Evolutionary conservation across 2,329 filamentous ascomycete species (phyloP), one percentile per base, ranked within the genome.

Genomic region (Exophiala viscosa): DNA sequence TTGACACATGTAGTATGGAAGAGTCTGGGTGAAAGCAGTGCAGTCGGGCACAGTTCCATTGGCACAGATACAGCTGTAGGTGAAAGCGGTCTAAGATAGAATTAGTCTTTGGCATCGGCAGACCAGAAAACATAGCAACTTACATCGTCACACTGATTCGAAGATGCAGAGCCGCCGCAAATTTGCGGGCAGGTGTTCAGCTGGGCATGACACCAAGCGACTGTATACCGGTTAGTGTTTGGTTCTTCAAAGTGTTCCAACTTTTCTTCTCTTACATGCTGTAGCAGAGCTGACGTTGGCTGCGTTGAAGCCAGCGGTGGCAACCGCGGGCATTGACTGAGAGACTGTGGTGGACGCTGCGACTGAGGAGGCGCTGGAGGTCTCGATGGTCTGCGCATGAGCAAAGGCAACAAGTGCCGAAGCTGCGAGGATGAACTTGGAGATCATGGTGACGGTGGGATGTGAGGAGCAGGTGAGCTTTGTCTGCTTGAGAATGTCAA

Each of bases 1-100:
- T 62, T 76, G 64, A 72, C 83, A 86, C 67, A 82, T 75, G 67
- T 74, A 83, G 69, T 74, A 81, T 38, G 82, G 82, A 44, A 87
- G 70, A 18, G 81, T 82, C 67, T 80, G 70, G 48, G 69, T 61
- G 70, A 84, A 87, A 61, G 73, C 70, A 55, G 71, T 66, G 61
- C 84, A 74, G 64, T 83, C 76, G 60, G 81, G 81, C 6, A 67
- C 65, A 38, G 73, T 76, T 59, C 76, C 77, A 66, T 83, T 78
- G 58, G 64, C 58, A 73, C 84, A 87, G 45, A 72, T 70, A 70
- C 84, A 87, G 52, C 64, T 73, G 72, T 74, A 86, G 32, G 67
- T 67, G 54, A 86, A 73, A 14, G 73, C 71, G 40, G 52, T 59
- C 80, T 81, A 63, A 45, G 57, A 60, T 47, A 35, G 13, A 20